Evolutionary conservation across 2,329 filamentous ascomycete genomes (phyloP).

Genomic region (Grosmannia penicillata): DNA sequence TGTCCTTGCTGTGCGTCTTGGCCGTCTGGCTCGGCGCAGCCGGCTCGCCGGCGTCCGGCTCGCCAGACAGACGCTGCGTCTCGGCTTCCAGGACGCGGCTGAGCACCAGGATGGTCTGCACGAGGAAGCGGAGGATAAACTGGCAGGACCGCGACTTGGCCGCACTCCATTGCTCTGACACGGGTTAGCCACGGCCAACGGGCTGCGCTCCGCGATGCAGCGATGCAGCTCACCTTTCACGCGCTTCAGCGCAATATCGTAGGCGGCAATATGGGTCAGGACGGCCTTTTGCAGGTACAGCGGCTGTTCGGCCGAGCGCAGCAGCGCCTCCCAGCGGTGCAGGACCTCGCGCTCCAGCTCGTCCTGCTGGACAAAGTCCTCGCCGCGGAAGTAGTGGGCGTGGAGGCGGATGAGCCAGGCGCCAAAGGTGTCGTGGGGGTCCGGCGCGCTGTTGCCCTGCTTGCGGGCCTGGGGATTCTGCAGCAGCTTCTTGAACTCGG

Average conservation of each 20-base stretch:
- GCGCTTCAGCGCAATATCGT: constrained; percentile 48
- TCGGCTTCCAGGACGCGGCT: constrained; percentile 43
- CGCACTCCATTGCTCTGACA: constrained; percentile 29
- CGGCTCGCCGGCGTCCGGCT: background rate
- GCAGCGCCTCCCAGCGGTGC: constrained; percentile 56
- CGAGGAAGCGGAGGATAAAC: constrained; percentile 63
- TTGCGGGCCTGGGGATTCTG: constrained; percentile 15
- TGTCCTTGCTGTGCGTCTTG: constrained; percentile 7
- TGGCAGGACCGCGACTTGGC: constrained; percentile 34
- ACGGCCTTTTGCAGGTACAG: constrained; percentile 62
- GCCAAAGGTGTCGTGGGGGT: constrained; percentile 48
- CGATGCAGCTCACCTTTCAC: constrained; percentile 39
- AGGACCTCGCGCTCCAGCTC: constrained; percentile 80
- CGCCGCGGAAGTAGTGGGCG: constrained; percentile 66
- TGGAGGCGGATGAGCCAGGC: constrained; percentile 80
- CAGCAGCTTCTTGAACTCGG: constrained; percentile 52
- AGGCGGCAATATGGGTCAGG: constrained; percentile 74
- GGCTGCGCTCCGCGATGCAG: too few species aligned
- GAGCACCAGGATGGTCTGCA: constrained; percentile 60
- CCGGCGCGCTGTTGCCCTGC: constrained; percentile 23
- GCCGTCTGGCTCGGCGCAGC: background rate
- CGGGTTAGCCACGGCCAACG: too few species aligned
- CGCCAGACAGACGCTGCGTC: constrained; percentile 6
- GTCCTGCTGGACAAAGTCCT: constrained; percentile 57
- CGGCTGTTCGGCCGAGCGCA: constrained; percentile 53